Conservation (phyloP, 2,329 filamentous ascomycete species). For the Orbilia brochopaga region DNA sequence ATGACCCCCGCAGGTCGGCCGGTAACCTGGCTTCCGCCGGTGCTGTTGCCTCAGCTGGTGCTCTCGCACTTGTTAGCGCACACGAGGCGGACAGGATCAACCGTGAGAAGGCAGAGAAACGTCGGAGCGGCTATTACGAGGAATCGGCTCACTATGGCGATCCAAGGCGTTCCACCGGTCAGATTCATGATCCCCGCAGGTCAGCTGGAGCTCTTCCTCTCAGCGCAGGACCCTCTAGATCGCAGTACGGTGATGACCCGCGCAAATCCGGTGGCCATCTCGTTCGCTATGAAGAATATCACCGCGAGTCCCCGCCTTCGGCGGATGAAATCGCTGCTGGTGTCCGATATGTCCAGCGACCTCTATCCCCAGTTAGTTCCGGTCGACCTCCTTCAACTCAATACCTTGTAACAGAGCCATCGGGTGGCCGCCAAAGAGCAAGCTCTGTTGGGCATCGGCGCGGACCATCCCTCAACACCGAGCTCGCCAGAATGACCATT, state of each 20-base stretch:
- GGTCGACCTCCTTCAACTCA: slow-evolving; percentile 24
- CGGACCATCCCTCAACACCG: slow-evolving; percentile 28
- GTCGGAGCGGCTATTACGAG: slow-evolving; percentile 31
- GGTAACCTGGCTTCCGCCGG: slow-evolving; percentile 13
- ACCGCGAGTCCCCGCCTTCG: slow-evolving; percentile 23
- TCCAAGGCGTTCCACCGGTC: slow-evolving; percentile 41
- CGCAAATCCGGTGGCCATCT: slow-evolving; percentile 39
- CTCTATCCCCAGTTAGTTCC: slow-evolving; percentile 33
- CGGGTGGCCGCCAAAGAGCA: slow-evolving; percentile 27
- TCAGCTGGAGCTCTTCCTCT: slow-evolving; percentile 27
- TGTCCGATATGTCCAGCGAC: slow-evolving; percentile 47
- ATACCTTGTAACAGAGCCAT: slow-evolving; percentile 26
- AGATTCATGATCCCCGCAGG: slow-evolving; percentile 34
- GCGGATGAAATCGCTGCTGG: slow-evolving; percentile 25
- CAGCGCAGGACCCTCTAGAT: slow-evolving; percentile 8
- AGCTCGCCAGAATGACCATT: slow-evolving; percentile 27
- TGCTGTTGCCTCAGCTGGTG: slow-evolving; percentile 17
- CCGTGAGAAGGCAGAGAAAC: slow-evolving; percentile 34
- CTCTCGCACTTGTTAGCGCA: slow-evolving; percentile 1
- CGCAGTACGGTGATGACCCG: slow-evolving; percentile 31
- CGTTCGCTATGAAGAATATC: slow-evolving; percentile 37
- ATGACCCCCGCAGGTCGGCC: slow-evolving; percentile 31
- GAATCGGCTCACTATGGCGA: slow-evolving; percentile 29
- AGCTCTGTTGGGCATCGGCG: slow-evolving; percentile 34
- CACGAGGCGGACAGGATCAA: slow-evolving; percentile 15